phyloP scores from a whole-genome alignment of 2,329 filamentous ascomycete species.

The Amauroascus verrucosus region DNA sequence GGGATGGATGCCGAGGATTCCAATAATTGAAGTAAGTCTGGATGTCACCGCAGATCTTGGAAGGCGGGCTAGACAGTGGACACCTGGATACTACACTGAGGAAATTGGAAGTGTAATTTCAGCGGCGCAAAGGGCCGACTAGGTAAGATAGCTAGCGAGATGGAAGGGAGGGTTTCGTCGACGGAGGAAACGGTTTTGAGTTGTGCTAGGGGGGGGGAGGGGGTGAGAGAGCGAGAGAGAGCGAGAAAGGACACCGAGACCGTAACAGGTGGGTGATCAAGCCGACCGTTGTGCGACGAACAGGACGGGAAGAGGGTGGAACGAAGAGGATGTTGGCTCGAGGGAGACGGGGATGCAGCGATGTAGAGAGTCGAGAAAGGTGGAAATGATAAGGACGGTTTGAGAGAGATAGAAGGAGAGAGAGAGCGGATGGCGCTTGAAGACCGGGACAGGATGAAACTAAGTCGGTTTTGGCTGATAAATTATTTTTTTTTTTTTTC shows the following conservation, averaged over 20 bases:
- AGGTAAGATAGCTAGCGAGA: neutral
- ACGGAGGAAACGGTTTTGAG: neutral
- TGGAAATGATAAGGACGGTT: conserved; percentile 7
- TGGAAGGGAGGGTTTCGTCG: neutral
- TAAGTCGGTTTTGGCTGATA: conserved; percentile 7
- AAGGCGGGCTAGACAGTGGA: neutral
- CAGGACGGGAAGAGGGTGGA: conserved; percentile 5
- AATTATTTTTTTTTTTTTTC: neutral
- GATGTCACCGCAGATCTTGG: neutral
- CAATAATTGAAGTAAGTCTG: neutral
- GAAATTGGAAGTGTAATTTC: neutral
- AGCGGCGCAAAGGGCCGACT: neutral
- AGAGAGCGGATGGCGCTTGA: neutral
- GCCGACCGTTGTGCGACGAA: conserved; percentile 8
- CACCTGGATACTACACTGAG: neutral
- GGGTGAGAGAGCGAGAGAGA: too few relatives aligned
- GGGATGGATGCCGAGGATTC: neutral
- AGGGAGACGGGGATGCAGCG: neutral
- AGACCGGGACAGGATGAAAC: conserved; percentile 5
- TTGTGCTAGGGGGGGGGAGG: neutral
- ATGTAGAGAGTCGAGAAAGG: neutral
- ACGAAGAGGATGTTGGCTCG: conserved; percentile 3
- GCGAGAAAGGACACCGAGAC: conserved; percentile 1
- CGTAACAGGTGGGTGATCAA: conserved; percentile 3
- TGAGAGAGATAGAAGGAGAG: neutral